A percentile compares a stretch with the other conserved stretches of the same genome.
phyloP scores from a whole-genome alignment of 495 filamentous ascomycete species.

The Penicillium dipodomyicola region DNA sequence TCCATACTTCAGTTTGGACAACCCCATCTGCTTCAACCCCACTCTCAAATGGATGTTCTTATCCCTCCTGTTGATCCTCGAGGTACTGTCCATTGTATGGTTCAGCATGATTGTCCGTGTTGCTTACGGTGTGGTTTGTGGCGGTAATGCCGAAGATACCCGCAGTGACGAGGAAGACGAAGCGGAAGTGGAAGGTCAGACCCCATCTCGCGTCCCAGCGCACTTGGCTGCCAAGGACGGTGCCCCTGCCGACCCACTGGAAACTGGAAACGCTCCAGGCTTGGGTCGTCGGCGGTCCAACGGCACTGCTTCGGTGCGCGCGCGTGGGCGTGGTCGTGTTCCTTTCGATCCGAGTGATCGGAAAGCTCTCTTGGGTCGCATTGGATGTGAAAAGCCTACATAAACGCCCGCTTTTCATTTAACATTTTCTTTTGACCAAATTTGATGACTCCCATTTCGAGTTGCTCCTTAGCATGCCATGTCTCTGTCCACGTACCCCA shows the following conservation, averaged over 20 bases:
- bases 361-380: constrained; percentile 69
- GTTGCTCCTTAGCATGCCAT: constrained; percentile 21
- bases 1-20: constrained; percentile 65
- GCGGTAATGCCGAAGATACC: constrained; percentile 77
- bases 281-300: constrained; percentile 49
- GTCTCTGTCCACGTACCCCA: constrained; percentile 14
- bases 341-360: constrained; percentile 69
- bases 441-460: constrained; percentile 22
- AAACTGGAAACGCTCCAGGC: constrained; percentile 34
- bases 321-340: constrained; percentile 45
- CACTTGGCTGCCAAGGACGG: constrained; percentile 30
- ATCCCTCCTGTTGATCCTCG: constrained; percentile 70
- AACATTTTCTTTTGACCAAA: constrained; percentile 14
- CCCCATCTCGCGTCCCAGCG: constrained; percentile 40
- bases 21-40: constrained; percentile 72
- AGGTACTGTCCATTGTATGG: constrained; percentile 80
- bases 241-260: constrained; percentile 22
- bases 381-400: constrained; percentile 68
- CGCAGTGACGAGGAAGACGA: constrained; percentile 85
- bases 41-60: constrained; percentile 74
- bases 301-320: constrained; percentile 32
- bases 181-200: constrained; percentile 49
- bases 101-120: constrained; percentile 84
- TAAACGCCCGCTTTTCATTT: constrained; percentile 20
- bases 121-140: constrained; percentile 69